Percentiles rank a stretch among this genome's conserved stretches.
Evolutionary conservation across 495 filamentous ascomycete genomes (phyloP).

Genomic region (Gamarada debralockiae): DNA sequence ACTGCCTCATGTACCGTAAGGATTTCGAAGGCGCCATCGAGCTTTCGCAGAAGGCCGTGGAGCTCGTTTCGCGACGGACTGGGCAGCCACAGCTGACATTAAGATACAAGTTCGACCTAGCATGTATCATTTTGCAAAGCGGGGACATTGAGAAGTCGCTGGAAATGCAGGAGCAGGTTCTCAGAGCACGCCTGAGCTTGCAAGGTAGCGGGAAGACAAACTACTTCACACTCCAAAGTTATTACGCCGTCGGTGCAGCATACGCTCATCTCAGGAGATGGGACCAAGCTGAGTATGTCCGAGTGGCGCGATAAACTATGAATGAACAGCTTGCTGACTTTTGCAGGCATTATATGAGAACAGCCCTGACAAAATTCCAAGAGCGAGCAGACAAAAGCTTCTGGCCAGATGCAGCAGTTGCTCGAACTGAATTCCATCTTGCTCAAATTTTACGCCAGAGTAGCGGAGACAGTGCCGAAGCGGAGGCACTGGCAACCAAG

Average conservation of each 20-base stretch:
- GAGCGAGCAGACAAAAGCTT: constrained; percentile 3
- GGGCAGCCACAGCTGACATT: constrained; percentile 14
- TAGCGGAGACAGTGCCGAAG: not conserved
- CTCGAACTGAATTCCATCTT: constrained; percentile 8
- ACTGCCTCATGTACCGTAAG: constrained; percentile 19
- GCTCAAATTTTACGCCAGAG: not conserved
- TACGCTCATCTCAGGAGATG: not conserved
- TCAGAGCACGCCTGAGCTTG: constrained; percentile 8
- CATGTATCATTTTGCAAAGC: constrained; percentile 19
- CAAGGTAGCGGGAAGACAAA: constrained; percentile 14
- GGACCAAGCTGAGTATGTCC: constrained; percentile 2
- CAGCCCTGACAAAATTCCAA: not conserved
- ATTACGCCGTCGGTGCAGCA: constrained; percentile 25
- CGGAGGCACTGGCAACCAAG: not conserved
- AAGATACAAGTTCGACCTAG: constrained; percentile 23
- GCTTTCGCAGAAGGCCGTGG: constrained; percentile 11
- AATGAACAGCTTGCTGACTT: not conserved
- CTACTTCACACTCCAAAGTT: constrained; percentile 26
- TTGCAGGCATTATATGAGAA: not conserved
- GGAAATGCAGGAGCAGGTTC: constrained; percentile 20
- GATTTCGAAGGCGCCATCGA: constrained; percentile 17
- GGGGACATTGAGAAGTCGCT: constrained; percentile 17
- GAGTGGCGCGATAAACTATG: not conserved
- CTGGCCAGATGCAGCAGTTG: constrained; percentile 5
- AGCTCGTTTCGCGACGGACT: constrained; percentile 5